These are phyloP conservation scores for Mortierella sp. DNA, from an alignment of 371 early-diverging fungal species.

Conservation along the genomic window DNA sequence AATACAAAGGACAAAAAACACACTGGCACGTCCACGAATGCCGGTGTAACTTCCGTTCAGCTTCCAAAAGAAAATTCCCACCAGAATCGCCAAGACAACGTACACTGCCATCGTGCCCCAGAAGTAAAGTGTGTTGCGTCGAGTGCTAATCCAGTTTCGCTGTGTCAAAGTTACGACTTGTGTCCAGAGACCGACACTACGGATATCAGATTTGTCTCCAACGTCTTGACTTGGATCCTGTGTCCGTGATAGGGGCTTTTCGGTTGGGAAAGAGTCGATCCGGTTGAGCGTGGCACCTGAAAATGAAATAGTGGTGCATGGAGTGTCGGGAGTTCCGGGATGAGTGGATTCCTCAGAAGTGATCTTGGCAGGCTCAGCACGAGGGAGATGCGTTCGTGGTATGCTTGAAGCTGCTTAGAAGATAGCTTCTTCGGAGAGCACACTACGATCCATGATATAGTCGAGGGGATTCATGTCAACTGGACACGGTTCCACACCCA, in stretches of 20 bases:
- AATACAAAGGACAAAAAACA: neutral
- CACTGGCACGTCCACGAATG: conserved; percentile 11
- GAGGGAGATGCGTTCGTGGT: neutral
- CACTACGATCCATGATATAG: conserved; percentile 18
- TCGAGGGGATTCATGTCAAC: conserved; percentile 29
- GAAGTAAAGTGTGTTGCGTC: neutral
- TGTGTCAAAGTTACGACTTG: neutral
- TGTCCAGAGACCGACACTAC: neutral
- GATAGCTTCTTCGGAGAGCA: neutral
- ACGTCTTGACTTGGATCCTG: neutral
- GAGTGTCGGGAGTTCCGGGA: neutral
- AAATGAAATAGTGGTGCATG: neutral
- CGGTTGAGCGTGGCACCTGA: neutral
- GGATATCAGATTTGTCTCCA: neutral
- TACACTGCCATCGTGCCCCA: conserved; percentile 5
- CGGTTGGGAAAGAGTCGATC: neutral
- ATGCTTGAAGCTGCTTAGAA: neutral
- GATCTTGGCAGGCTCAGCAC: neutral
- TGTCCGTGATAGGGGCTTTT: neutral
- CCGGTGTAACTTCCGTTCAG: neutral
- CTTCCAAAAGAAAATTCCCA: conserved; percentile 12
- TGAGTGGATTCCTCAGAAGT: neutral
- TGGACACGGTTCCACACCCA: conserved; percentile 16
- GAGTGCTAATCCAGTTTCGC: conserved; percentile 9
- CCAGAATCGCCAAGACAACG: neutral